Base-by-base conservation (phyloP, 2,329 filamentous ascomycete species). In the Grosmannia serpens region DNA sequence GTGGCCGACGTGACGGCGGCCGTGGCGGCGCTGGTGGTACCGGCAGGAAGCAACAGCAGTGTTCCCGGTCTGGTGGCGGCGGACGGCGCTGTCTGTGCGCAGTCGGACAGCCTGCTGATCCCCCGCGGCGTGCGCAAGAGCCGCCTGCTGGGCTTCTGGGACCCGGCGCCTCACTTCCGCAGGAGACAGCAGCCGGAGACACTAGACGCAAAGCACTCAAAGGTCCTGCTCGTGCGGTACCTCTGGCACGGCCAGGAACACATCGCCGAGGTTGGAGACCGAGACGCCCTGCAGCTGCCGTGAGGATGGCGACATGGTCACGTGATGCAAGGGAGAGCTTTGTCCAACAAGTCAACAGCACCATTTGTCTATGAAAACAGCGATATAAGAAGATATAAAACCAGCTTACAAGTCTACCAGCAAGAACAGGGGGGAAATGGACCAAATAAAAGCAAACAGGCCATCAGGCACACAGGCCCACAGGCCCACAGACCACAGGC, bases 1-100 rank as follows among this genome's bases (percentile, higher is more conserved):
- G 74, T 77, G 15, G 76, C 75, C 27, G 77, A 80, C 60, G 77
- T 79, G 22, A 79, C 75, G 4, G 69, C 78, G 15, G 74, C 76
- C 4, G 63, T 79, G 31, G 73, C 74, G 20, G 75, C 75, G n/a
- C 65, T 79, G 41, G 69, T 79, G 38, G 58, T 61, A 13, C 13
- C 56, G 1, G 51, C 31, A 11, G 57, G 56, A 31, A 56, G 55
- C 29, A 70, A 74, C 3, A 70, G 70, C 41, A 44, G 7, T 44
- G 41, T 44, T 44, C 41, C 41, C 6, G 31, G 31, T 33, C 31
- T 33, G 31, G 31, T 33, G 31, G 5, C 31, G 13, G 41, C 41
- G 20, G 41, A 3, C 6, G 60, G 56, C 10, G 59, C 51, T 10
- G 7, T 26, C 20, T 24, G 24, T 13, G 33, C 22, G 17, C 55